These are phyloP conservation scores for Hirschfeldia incana DNA, from an alignment of 345 rosid species.

Conservation along the genomic window DNA sequence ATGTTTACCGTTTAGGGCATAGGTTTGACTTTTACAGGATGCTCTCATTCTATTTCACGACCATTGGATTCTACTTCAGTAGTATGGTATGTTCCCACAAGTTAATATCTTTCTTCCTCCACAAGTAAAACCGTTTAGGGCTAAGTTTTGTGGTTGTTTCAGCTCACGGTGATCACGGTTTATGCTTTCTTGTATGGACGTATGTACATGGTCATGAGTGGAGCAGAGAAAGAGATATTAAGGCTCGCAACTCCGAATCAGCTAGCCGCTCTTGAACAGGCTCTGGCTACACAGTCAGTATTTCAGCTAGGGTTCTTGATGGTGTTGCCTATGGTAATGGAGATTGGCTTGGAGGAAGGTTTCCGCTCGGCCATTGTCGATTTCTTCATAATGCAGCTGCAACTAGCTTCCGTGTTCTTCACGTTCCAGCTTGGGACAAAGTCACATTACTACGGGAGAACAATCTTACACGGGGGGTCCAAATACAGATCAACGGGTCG, in stretches of 20 bases:
- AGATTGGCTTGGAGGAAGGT: constrained; percentile 88
- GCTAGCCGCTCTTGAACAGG: constrained; percentile 76
- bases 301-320: constrained; percentile 84
- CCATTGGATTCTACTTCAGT: constrained; percentile 93
- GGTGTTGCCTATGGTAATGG: constrained; percentile 94
- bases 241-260: constrained; percentile 51
- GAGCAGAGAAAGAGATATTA: constrained; percentile 66
- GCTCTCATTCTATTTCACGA: constrained; percentile 94
- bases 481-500: constrained; percentile 84
- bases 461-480: constrained; percentile 90
- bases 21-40: constrained; percentile 92
- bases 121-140: background rate
- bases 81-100: constrained; percentile 65
- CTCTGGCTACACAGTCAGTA: constrained; percentile 76
- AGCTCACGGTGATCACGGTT: constrained; percentile 82
- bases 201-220: constrained; percentile 90
- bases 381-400: constrained; percentile 91
- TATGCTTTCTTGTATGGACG: constrained; percentile 95
- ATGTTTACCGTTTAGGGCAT: constrained; percentile 85
- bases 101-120: background rate
- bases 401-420: constrained; percentile 89
- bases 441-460: constrained; percentile 85
- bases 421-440: constrained; percentile 98
- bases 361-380: constrained; percentile 83
- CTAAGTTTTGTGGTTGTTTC: constrained; percentile 35